Percentiles rank a stretch among this genome's conserved stretches.
Evolutionary conservation across 2,329 filamentous ascomycete genomes (phyloP).

Genomic region (Alternaria atra): DNA sequence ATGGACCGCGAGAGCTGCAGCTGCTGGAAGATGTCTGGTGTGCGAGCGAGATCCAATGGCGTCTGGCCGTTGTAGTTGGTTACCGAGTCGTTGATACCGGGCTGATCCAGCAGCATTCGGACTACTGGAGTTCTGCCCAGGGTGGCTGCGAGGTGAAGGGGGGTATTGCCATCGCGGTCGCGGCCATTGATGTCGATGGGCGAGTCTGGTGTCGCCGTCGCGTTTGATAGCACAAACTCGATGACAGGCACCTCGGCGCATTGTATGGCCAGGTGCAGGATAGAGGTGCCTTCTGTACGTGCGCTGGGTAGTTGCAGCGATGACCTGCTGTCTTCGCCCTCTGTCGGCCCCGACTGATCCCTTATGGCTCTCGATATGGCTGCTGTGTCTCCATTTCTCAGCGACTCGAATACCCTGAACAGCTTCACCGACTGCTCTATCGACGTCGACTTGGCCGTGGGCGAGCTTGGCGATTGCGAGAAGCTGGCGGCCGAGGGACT

Average conservation of each 20-base stretch:
- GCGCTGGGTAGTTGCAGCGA: constrained; percentile 51
- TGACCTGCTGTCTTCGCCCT: constrained; percentile 65
- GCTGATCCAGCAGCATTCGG: constrained; percentile 81
- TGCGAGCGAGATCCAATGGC: constrained; percentile 87
- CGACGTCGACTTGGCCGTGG: constrained; percentile 51
- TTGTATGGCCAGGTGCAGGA: constrained; percentile 93
- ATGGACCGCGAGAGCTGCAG: constrained; percentile 89
- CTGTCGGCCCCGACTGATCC: constrained; percentile 61
- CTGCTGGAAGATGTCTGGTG: constrained; percentile 93
- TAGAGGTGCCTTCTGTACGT: constrained; percentile 79
- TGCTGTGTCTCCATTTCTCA: constrained; percentile 88
- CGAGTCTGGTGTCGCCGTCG: constrained; percentile 61
- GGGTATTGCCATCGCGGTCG: constrained; percentile 93
- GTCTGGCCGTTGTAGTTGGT: constrained; percentile 85
- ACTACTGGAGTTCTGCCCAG: constrained; percentile 85
- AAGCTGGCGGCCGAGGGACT: constrained; percentile 30
- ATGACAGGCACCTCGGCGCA: constrained; percentile 93
- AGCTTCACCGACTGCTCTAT: constrained; percentile 95
- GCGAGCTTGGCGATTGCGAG: constrained; percentile 35
- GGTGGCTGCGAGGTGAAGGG: constrained; percentile 84
- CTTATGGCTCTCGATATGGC: constrained; percentile 88
- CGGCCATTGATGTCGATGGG: constrained; percentile 84
- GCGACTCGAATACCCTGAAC: constrained; percentile 91
- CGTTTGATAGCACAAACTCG: constrained; percentile 86
- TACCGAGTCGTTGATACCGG: constrained; percentile 86